These are phyloP conservation scores for Craspedostauros australis DNA, from an alignment of 108 stramenopile genomes.

Conservation along the genomic window DNA sequence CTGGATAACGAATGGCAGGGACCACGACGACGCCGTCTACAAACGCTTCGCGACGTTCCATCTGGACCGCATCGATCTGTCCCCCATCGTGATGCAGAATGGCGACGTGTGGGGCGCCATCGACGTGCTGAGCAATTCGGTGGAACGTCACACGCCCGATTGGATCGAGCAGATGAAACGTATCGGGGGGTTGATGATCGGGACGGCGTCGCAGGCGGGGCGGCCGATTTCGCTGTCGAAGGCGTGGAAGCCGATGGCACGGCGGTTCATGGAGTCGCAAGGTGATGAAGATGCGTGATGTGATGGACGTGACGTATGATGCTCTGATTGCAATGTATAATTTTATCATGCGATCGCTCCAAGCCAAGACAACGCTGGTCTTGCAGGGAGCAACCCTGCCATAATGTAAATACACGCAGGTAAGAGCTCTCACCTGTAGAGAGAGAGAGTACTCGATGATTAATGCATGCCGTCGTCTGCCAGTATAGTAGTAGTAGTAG, in stretches of 20 bases:
- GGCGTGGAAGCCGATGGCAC: conserved; percentile 32
- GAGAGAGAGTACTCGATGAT: too few species aligned
- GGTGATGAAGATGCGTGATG: too few species aligned
- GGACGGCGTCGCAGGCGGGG: conserved; percentile 30
- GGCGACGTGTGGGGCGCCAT: conserved; percentile 17
- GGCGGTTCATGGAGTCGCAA: neutral
- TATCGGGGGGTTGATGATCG: conserved; percentile 25
- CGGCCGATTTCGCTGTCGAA: conserved; percentile 32
- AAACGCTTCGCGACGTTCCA: conserved; percentile 36
- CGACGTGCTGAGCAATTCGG: conserved; percentile 20
- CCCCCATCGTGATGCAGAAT: conserved; percentile 24
- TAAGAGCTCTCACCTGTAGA: too few species aligned
- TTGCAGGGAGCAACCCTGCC: too few species aligned
- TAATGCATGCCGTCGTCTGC: too few species aligned
- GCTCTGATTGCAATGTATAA: too few species aligned
- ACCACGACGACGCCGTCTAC: conserved; percentile 18
- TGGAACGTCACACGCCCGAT: conserved; percentile 16
- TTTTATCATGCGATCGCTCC: too few species aligned
- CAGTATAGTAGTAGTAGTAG: too few species aligned
- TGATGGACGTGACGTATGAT: too few species aligned
- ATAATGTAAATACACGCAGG: too few species aligned
- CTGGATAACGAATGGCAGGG: conserved; percentile 2
- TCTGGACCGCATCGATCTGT: conserved; percentile 33
- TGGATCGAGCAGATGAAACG: conserved; percentile 29
- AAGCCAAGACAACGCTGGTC: too few species aligned